Percentiles rank a stretch among this genome's conserved stretches.
These are phyloP conservation scores for Avena sativa DNA, from an alignment of 176 grass and related monocot genomes.

Conservation along the genomic window DNA sequence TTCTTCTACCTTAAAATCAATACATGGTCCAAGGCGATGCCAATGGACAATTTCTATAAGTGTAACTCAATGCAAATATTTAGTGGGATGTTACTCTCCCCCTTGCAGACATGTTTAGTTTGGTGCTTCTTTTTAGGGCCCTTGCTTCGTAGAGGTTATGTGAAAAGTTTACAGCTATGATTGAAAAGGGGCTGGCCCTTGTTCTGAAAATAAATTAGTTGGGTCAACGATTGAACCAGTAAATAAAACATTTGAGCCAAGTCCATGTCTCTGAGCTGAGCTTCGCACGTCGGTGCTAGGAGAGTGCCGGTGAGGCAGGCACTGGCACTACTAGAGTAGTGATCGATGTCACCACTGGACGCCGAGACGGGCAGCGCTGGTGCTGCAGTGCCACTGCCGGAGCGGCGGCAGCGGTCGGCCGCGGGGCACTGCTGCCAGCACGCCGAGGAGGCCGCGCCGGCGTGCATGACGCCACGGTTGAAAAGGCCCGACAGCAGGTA, in stretches of 20 bases:
- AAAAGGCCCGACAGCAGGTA: background rate
- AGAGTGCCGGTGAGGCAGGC: background rate
- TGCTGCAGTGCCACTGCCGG: background rate
- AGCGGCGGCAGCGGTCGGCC: background rate
- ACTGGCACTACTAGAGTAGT: background rate
- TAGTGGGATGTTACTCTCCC: too few species aligned
- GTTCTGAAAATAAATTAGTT: too few species aligned
- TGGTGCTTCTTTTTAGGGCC: too few species aligned
- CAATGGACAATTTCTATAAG: too few species aligned
- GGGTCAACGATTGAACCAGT: background rate
- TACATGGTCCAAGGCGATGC: too few species aligned
- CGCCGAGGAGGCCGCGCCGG: background rate
- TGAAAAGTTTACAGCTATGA: too few species aligned
- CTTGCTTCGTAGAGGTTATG: too few species aligned
- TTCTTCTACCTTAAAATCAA: too few species aligned
- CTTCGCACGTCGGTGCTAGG: background rate
- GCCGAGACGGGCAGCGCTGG: background rate
- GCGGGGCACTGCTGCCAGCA: background rate
- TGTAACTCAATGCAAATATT: too few species aligned
- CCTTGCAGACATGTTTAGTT: too few species aligned
- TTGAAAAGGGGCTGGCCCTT: too few species aligned
- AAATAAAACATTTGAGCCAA: background rate
- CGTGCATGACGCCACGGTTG: background rate
- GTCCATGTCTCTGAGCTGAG: background rate
- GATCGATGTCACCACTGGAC: constrained; percentile 23